A percentile compares a stretch with the other conserved stretches of the same genome.
Evolutionary conservation across 768 basidiomycete species (phyloP).

Genomic region (Candolleomyces aberdarensis): DNA sequence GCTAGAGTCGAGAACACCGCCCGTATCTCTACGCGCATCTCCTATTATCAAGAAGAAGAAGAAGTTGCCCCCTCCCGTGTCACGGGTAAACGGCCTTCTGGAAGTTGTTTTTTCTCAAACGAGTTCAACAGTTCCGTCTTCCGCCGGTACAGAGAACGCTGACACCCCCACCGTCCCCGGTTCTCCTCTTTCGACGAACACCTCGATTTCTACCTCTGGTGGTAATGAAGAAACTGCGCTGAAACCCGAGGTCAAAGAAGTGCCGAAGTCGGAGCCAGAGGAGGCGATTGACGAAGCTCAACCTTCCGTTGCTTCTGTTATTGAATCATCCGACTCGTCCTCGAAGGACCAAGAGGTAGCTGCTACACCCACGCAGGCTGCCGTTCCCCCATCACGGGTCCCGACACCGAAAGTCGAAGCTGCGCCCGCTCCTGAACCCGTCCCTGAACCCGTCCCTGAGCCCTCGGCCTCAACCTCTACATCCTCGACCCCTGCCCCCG

Average conservation of each 20-base stretch:
- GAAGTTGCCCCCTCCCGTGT: slow-evolving; percentile 5
- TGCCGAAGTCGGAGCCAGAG: slow-evolving; percentile 1
- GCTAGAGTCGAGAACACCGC: slow-evolving; percentile 50
- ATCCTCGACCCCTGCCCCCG: slow-evolving; percentile 3
- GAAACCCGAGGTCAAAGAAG: slow-evolving; percentile 2
- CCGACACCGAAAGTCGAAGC: not conserved
- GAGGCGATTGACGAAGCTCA: slow-evolving; percentile 7
- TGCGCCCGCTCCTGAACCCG: slow-evolving; percentile 2
- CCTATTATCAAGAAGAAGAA: not conserved
- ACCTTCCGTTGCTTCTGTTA: slow-evolving; percentile 9
- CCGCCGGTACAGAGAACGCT: slow-evolving; percentile 48
- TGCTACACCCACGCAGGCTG: too few species aligned
- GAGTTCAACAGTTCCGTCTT: slow-evolving; percentile 39
- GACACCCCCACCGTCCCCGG: slow-evolving; percentile 48
- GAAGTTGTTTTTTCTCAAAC: slow-evolving; percentile 20
- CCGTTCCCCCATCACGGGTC: too few species aligned
- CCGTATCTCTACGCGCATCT: slow-evolving; percentile 32
- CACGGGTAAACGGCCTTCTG: slow-evolving; percentile 2
- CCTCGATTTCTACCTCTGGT: slow-evolving; percentile 48
- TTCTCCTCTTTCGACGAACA: slow-evolving; percentile 59
- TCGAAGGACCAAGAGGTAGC: not conserved
- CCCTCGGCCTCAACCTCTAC: slow-evolving; percentile 6
- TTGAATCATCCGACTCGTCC: not conserved
- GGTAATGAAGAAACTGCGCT: slow-evolving; percentile 20
- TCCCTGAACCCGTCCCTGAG: slow-evolving; percentile 2